These are phyloP conservation scores for Chrysophaeum taylorii DNA, from an alignment of 352 stramenopile genomes.

Conservation along the genomic window DNA sequence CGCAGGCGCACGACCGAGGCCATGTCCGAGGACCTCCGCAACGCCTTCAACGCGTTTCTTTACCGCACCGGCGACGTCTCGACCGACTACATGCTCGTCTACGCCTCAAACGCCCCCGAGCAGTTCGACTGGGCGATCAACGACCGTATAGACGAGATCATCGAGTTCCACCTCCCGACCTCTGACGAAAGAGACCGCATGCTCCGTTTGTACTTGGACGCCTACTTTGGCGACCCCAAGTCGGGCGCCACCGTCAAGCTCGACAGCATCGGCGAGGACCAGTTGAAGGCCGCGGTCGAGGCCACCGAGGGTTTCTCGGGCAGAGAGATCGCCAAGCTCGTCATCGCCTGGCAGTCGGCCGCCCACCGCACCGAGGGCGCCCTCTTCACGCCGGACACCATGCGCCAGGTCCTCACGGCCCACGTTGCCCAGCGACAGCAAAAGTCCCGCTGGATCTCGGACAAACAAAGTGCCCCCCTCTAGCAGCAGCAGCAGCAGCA, in stretches of 20 bases:
- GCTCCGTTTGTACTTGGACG: constrained; percentile 94
- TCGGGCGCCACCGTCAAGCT: constrained; percentile 45
- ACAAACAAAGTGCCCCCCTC: too few relatives aligned
- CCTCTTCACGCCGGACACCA: constrained; percentile 78
- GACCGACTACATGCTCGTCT: constrained; percentile 98
- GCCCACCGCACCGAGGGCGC: constrained; percentile 88
- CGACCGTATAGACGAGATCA: constrained; percentile 98
- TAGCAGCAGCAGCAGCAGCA: too few relatives aligned
- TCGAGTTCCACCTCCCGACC: constrained; percentile 86
- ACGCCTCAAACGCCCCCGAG: constrained; percentile 95
- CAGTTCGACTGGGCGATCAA: constrained; percentile 98
- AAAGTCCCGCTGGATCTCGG: neutral
- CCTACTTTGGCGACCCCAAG: constrained; percentile 74
- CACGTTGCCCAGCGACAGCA: constrained; percentile 35
- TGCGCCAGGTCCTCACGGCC: constrained; percentile 82
- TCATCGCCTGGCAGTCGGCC: constrained; percentile 94
- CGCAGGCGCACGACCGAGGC: constrained; percentile 75
- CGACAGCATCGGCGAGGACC: constrained; percentile 73
- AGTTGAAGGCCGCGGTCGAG: constrained; percentile 78
- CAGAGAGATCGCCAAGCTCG: constrained; percentile 96
- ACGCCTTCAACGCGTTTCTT: constrained; percentile 97
- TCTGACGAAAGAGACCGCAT: constrained; percentile 86
- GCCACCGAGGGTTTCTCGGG: constrained; percentile 93
- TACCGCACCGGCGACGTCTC: constrained; percentile 56
- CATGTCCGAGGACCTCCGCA: constrained; percentile 90